These are phyloP conservation scores for Tylopilus sp. DNA, from an alignment of 768 basidiomycete genomes.

Conservation along the genomic window DNA sequence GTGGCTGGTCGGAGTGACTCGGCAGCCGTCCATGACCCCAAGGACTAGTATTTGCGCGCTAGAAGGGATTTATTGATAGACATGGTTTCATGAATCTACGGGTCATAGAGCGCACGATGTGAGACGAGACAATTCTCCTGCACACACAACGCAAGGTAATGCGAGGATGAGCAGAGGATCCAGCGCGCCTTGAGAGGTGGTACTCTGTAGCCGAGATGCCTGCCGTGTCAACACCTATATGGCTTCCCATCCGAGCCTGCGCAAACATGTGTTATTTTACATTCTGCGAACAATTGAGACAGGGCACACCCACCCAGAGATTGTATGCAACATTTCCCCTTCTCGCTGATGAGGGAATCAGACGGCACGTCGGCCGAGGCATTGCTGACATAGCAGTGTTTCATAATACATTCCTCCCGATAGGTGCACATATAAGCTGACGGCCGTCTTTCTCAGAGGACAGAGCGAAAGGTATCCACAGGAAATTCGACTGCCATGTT, in stretches of 20 bases:
- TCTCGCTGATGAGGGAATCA: slow-evolving; percentile 30
- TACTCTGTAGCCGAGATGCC: slow-evolving; percentile 14
- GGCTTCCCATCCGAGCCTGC: slow-evolving; percentile 22
- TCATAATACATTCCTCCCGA: slow-evolving; percentile 24
- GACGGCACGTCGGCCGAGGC: slow-evolving; percentile 22
- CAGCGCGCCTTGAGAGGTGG: neutral
- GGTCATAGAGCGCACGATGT: neutral
- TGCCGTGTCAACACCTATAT: slow-evolving; percentile 16
- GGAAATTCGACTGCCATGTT: too few species aligned
- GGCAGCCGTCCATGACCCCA: too few species aligned
- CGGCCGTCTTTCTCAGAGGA: slow-evolving; percentile 34
- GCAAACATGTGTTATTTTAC: neutral
- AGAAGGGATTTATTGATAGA: too few species aligned
- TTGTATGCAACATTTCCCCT: slow-evolving; percentile 32
- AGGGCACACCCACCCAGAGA: slow-evolving; percentile 31
- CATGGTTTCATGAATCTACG: too few species aligned
- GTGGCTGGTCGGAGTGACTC: too few species aligned
- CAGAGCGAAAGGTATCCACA: too few species aligned
- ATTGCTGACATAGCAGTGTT: slow-evolving; percentile 18
- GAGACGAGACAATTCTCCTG: too few species aligned
- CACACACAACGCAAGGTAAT: neutral
- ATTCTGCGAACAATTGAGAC: too few species aligned
- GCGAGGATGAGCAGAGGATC: neutral
- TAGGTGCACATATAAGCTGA: slow-evolving; percentile 31
- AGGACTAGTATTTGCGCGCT: too few species aligned